Percentiles rank a stretch among this genome's conserved stretches.
phyloP scores from a whole-genome alignment of 352 stramenopile species.

The Globisporangium orthogonon region DNA sequence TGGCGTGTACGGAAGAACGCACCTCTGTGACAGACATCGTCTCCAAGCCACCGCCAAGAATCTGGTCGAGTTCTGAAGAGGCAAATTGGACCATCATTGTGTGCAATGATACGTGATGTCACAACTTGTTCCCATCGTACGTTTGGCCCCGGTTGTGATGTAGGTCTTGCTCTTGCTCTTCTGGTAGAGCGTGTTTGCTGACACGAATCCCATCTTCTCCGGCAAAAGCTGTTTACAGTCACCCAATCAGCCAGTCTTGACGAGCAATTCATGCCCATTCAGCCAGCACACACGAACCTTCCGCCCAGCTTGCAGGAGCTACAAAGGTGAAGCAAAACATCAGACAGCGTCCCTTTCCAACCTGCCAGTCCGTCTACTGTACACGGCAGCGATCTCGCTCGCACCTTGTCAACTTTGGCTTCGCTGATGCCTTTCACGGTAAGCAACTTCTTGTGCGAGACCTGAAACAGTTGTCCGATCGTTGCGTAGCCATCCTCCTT shows the following conservation, averaged over 20 bases:
- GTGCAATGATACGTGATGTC: constrained; percentile 10
- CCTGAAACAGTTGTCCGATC: constrained; percentile 77
- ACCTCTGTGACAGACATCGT: constrained; percentile 91
- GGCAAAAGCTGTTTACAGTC: constrained; percentile 41
- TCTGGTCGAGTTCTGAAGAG: constrained; percentile 62
- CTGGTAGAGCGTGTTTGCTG: constrained; percentile 55
- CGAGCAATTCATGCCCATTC: no score
- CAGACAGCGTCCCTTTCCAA: not conserved
- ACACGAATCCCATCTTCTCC: constrained; percentile 70
- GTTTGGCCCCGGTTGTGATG: constrained; percentile 71
- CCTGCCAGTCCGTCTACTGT: not conserved
- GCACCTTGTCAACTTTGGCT: constrained; percentile 82
- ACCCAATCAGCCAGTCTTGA: no score
- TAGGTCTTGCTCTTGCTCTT: constrained; percentile 71
- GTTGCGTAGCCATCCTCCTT: constrained; percentile 78
- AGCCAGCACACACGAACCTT: constrained; percentile 29
- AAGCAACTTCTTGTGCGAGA: constrained; percentile 58
- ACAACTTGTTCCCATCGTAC: constrained; percentile 18
- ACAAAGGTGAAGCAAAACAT: not conserved
- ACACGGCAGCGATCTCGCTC: not conserved
- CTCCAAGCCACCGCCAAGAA: constrained; percentile 86
- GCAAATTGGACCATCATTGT: constrained; percentile 2
- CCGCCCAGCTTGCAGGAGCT: constrained; percentile 69
- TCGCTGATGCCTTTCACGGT: constrained; percentile 87
- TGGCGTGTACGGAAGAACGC: not conserved